Evolutionary conservation across 2,329 filamentous ascomycete genomes (phyloP).

Genomic region (Alternaria conjuncta): DNA sequence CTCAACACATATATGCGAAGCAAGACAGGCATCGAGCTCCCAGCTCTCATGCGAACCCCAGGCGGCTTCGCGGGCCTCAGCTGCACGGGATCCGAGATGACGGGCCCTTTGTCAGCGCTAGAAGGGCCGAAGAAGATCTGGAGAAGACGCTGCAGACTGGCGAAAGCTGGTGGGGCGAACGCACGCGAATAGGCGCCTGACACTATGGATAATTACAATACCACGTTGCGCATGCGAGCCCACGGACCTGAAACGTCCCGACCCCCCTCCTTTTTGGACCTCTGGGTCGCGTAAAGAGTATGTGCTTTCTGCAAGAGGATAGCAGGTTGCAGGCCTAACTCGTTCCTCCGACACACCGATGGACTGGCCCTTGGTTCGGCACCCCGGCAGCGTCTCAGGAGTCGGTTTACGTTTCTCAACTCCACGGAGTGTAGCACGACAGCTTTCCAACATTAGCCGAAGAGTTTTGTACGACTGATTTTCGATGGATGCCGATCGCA

Average conservation of each 20-base stretch:
- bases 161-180: slow-evolving; percentile 13
- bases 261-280: neutral
- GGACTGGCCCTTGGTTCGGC: slow-evolving; percentile 6
- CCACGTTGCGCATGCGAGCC: slow-evolving; percentile 19
- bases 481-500: slow-evolving; percentile 3
- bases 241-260: slow-evolving; percentile 8
- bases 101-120: slow-evolving; percentile 24
- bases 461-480: neutral
- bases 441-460: slow-evolving; percentile 2
- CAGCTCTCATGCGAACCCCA: slow-evolving; percentile 9
- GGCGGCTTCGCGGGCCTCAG: slow-evolving; percentile 12
- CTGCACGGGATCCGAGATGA: slow-evolving; percentile 21
- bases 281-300: neutral
- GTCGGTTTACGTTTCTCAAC: neutral
- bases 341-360: slow-evolving; percentile 5
- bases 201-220: slow-evolving; percentile 19
- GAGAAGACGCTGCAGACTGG: slow-evolving; percentile 13
- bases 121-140: slow-evolving; percentile 26
- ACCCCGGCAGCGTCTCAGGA: slow-evolving; percentile 5
- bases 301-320: neutral
- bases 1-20: slow-evolving; percentile 4
- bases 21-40: slow-evolving; percentile 6
- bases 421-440: neutral
- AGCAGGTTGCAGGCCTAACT: neutral
- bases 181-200: slow-evolving; percentile 12